Evolutionary conservation across 345 rosid species (phyloP).

Genomic region (Citrus sinensis): DVS_A1.0 CM039163.1:8190501-8191000

Average conservation of each 20-base stretch:
- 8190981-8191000: slow-evolving; percentile 77
- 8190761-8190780: slow-evolving; percentile 71
- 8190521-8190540: background rate
- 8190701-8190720: slow-evolving; percentile 50
- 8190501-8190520: background rate
- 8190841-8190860: slow-evolving; percentile 67
- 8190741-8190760: slow-evolving; percentile 66
- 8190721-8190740: slow-evolving; percentile 45
- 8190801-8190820: slow-evolving; percentile 63
- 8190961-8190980: slow-evolving; percentile 48
- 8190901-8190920: slow-evolving; percentile 28
- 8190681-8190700: slow-evolving; percentile 24
- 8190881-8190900: slow-evolving; percentile 30
- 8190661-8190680: slow-evolving; percentile 54
- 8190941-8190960: slow-evolving; percentile 28
- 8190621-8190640: slow-evolving; percentile 58
- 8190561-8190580: background rate
- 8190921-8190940: slow-evolving; percentile 17
- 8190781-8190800: slow-evolving; percentile 63
- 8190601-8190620: slow-evolving; percentile 11
- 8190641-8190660: slow-evolving; percentile 53
- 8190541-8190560: background rate
- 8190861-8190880: slow-evolving; percentile 49
- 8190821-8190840: slow-evolving; percentile 71
- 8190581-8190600: background rate